Conservation (phyloP, 495 filamentous ascomycete species). For the Penicillium fimorum region DNA sequence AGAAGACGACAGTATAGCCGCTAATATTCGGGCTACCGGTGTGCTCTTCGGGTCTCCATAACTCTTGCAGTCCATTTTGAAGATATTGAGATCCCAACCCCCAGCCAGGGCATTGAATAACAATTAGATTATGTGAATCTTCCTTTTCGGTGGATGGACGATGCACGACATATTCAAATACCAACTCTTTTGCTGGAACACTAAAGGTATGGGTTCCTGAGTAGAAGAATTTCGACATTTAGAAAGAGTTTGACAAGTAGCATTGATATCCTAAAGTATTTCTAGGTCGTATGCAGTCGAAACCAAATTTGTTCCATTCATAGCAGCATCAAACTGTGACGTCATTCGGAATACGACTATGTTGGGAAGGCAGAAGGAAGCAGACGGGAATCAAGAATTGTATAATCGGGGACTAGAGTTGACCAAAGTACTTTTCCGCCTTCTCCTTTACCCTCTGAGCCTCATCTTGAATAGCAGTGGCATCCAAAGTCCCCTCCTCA, state of each 20-base stretch:
- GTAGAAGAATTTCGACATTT: not conserved
- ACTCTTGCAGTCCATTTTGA: constrained; percentile 13
- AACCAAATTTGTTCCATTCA: not conserved
- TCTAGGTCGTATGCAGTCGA: not conserved
- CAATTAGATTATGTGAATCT: constrained; percentile 8
- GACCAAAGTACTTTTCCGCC: constrained; percentile 34
- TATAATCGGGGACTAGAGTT: constrained; percentile 18
- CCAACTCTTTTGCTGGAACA: constrained; percentile 12
- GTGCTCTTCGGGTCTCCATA: not conserved
- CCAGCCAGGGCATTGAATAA: constrained; percentile 24
- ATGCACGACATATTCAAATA: constrained; percentile 20
- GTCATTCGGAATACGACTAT: not conserved
- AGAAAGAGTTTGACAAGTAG: not conserved
- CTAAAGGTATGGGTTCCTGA: constrained; percentile 26
- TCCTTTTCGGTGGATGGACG: not conserved
- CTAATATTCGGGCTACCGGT: not conserved
- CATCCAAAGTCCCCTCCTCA: constrained; percentile 45
- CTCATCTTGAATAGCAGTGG: constrained; percentile 29
- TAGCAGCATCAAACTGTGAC: not conserved
- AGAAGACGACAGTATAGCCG: constrained; percentile 12
- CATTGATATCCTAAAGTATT: not conserved
- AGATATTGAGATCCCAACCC: constrained; percentile 22
- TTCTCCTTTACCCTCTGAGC: constrained; percentile 29
- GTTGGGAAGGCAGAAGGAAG: not conserved
- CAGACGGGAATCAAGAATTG: not conserved